Conservation (phyloP, 139 green algal genomes). For the Closterium sp. region DNA sequence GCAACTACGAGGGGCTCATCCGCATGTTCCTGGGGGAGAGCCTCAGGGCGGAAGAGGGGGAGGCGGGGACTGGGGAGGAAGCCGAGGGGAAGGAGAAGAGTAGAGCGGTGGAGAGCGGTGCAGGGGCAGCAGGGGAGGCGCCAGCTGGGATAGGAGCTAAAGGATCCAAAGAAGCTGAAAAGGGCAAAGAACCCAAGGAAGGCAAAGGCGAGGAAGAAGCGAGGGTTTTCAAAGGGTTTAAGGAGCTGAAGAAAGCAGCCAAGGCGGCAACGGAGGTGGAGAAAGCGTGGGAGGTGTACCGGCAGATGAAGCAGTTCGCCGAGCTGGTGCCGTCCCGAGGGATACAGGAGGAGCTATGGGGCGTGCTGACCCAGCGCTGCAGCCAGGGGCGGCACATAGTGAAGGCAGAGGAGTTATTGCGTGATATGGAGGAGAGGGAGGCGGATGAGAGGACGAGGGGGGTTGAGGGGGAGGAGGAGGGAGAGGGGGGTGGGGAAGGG, state of each 20-base stretch:
- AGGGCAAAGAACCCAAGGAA: no score
- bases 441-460: neutral
- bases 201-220: neutral
- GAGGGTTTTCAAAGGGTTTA: neutral
- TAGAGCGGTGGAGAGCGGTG: neutral
- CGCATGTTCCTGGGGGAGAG: neutral
- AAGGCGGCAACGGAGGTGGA: neutral
- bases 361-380: neutral
- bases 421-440: constrained; percentile 4
- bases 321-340: neutral
- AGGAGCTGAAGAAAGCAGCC: neutral
- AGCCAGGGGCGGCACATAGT: neutral
- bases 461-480: neutral
- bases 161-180: no score
- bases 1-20: constrained; percentile 23
- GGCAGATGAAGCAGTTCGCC: constrained; percentile 27
- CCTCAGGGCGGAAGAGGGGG: neutral
- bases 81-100: neutral
- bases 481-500: neutral
- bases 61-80: neutral
- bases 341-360: neutral
- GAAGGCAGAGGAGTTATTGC: neutral
- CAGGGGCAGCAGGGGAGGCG: neutral
- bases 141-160: no score
- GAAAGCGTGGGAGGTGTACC: neutral